These are phyloP conservation scores for Pseudognaphalium luteoalbum DNA, from an alignment of 129 eudicot genomes.

Conservation along the genomic window DNA sequence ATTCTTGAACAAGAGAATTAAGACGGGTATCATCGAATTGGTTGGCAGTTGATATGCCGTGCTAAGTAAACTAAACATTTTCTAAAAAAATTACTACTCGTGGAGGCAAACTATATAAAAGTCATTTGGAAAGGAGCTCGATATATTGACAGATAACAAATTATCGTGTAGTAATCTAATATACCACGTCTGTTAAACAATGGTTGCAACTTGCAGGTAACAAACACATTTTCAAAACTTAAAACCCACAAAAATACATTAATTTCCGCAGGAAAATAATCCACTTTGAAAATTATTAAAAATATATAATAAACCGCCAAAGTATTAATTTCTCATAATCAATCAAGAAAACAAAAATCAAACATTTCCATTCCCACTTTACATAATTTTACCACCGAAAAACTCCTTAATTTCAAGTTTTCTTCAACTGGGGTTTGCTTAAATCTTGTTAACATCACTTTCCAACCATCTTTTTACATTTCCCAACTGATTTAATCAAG, in stretches of 20 bases:
- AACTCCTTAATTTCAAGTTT: slow-evolving; percentile 55
- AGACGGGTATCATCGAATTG: too few species aligned
- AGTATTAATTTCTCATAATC: neutral
- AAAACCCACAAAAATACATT: neutral
- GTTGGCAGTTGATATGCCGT: too few species aligned
- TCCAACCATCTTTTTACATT: slow-evolving; percentile 12
- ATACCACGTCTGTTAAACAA: neutral
- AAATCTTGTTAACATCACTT: slow-evolving; percentile 28
- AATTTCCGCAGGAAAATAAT: slow-evolving; percentile 11
- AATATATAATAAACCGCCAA: slow-evolving; percentile 32
- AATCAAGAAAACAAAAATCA: slow-evolving; percentile 17
- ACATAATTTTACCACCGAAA: slow-evolving; percentile 15
- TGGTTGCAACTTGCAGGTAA: neutral
- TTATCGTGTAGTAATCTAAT: slow-evolving; percentile 1
- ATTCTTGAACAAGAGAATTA: too few species aligned
- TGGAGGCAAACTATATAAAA: too few species aligned
- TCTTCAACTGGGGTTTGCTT: slow-evolving; percentile 17
- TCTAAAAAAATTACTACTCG: too few species aligned
- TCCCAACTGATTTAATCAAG: slow-evolving; percentile 30
- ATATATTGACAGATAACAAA: neutral
- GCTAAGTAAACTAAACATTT: too few species aligned
- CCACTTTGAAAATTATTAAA: neutral
- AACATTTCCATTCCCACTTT: slow-evolving; percentile 18
- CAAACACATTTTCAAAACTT: neutral
- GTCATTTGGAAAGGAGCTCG: neutral